Base-by-base conservation (phyloP, 257 asterid genomes). In the Echium plantagineum region DNA sequence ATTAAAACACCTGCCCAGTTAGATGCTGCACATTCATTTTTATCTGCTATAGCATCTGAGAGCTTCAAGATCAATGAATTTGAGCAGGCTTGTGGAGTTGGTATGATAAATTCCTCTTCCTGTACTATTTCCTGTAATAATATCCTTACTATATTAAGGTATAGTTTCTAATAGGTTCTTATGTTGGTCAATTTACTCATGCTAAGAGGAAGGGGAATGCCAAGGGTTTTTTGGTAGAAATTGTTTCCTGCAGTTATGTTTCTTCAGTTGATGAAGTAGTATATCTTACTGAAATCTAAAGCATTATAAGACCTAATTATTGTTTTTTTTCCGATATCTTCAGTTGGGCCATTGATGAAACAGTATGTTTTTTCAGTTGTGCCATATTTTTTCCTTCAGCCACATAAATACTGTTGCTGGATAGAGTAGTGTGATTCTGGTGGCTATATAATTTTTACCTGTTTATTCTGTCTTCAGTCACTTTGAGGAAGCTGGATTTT, bases 31-130 rank as follows among this genome's bases (percentile, higher is more conserved):
- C 81, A 83, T 71, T 54, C 74, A 8, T 83, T 79, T 74, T 78
- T 90, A 62, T 60, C 78, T 54, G 74, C 77, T 30, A 64, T 75
- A 52, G 89, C 83, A 63, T 75, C 90, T 55, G 93, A 81, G 54
- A 54, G 15, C 60, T 78, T 86, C 64, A 71, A 78, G 47, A 63
- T 69, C 64, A 67, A 66, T 68, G 94, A 79, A 61, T 84, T 86
- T 65, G 96, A 90, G 73, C 83, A 73, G 70, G 85, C 85, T 65
- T 86, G 94, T 86, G 97, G 97, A 57, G 93, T 89, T 66, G 97
- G 95, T 89, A 89, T 47, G 84, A 48, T 15, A 42, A 53, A 56
- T 20, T 18, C 55, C 26, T 15, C 38, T 49, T 18, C 28, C 7
- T 18, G 21, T 19, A 20, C 38, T 46, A 42, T 13, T 20, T 38